phyloP scores from a whole-genome alignment of 2,329 filamentous ascomycete species.

The Alternaria sp. region DNA sequence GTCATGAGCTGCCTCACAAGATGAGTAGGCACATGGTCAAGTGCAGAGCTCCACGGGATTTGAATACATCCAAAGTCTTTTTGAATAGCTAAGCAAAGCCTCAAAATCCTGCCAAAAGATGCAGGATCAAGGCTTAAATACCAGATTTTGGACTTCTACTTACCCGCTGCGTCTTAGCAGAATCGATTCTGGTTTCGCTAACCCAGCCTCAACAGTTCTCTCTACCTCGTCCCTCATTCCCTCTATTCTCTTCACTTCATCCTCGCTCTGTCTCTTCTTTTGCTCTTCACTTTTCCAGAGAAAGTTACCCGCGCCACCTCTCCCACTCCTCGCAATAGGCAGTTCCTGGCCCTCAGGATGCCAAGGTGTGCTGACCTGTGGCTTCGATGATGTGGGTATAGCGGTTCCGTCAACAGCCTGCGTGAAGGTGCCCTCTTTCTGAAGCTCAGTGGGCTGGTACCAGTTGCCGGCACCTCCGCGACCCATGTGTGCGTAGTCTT shows the following conservation, averaged over 20 bases:
- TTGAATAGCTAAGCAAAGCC: too few species aligned
- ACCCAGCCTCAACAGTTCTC: conserved; percentile 52
- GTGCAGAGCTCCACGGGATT: too few species aligned
- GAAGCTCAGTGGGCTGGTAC: conserved; percentile 55
- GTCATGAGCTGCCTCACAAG: conserved; percentile 18
- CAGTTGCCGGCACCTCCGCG: conserved; percentile 59
- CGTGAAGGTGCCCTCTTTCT: conserved; percentile 52
- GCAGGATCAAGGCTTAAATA: not conserved
- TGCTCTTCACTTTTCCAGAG: conserved; percentile 52
- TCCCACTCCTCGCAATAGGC: conserved; percentile 49
- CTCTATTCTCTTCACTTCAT: conserved; percentile 30
- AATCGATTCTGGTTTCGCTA: conserved; percentile 47
- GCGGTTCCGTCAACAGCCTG: conserved; percentile 41
- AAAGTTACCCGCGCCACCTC: conserved; percentile 60
- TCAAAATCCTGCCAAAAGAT: too few species aligned
- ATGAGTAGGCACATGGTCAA: not conserved
- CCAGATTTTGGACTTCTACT: not conserved
- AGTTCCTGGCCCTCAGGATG: conserved; percentile 47
- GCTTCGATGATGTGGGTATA: conserved; percentile 37
- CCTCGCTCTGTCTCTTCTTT: conserved; percentile 37
- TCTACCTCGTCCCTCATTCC: conserved; percentile 50
- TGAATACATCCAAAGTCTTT: too few species aligned
- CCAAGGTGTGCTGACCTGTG: conserved; percentile 46
- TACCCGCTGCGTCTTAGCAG: not conserved
- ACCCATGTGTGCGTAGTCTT: conserved; percentile 56